Base-by-base conservation (phyloP, 139 green algal genomes). In the Chlorella sp. region DNA sequence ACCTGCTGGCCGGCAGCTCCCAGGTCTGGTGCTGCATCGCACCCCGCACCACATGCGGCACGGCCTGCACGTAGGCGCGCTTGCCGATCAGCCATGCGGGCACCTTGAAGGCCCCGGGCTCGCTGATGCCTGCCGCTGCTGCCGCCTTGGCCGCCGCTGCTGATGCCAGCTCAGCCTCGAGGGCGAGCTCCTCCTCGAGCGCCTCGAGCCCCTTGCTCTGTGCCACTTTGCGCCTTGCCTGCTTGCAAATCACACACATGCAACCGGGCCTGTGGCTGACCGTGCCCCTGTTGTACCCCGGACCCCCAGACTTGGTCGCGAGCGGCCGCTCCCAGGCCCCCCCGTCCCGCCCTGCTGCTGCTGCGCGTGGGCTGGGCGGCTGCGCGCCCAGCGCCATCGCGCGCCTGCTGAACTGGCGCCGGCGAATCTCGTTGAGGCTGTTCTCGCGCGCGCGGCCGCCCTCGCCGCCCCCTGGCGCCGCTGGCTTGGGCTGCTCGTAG, bases 161-260 rank as follows among this genome's bases (percentile, higher is more conserved):
- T 69, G 34, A 34, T 51, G 10, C 33, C 77, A 3, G 30, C 68
- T 24, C 72, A 0, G 10, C 35, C 30, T 2, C 51, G 5, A 24
- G 2, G 3, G 23, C 51, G 51, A 22, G 23, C 24, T 69, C 77
- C 74, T 76, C 42, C 66, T 69, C 35, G 31, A 36, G 23, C 63
- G n/a, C 67, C 71, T 27, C 67, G 72, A 80, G n/a, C 33, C 63
- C 49, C 29, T 70, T 74, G 5, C 67, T 71, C 31, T 62, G 34
- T 5, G 76, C 65, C 20, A 78, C 79, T 29, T 72, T 84, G 10
- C 87, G 75, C 5, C n/a, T n/a, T n/a, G 81, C 72, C 82, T 96
- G 88, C 80, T 91, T 92, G 83, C 91, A 96, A 29, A 95, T 88
- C 36, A 93, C 74, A 80, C 91, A 95, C 79, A 85, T 74, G 80